These are phyloP conservation scores for Cryphonectria radicalis DNA, from an alignment of 2,329 filamentous ascomycete species.

Conservation along the genomic window DNA sequence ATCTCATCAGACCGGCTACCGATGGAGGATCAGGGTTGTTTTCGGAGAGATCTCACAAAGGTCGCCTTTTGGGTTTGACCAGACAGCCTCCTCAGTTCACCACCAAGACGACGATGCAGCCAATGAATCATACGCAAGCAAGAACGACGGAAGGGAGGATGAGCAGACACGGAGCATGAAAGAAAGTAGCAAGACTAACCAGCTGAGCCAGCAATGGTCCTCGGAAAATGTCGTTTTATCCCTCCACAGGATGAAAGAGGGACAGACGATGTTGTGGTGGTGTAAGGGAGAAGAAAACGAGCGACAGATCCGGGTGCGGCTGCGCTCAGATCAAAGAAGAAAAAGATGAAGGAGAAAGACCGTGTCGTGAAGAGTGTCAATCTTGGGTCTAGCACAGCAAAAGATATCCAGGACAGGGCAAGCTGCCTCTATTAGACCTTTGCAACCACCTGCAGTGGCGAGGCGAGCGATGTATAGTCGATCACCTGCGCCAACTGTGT, in stretches of 20 bases:
- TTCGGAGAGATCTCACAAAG: background rate
- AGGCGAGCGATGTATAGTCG: slow-evolving; percentile 17
- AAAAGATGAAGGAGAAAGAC: background rate
- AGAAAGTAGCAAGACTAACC: background rate
- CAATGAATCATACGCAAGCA: background rate
- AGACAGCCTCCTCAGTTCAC: background rate
- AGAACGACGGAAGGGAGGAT: background rate
- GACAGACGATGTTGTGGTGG: background rate
- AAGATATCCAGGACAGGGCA: background rate
- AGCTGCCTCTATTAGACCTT: slow-evolving; percentile 15
- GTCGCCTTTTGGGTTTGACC: background rate
- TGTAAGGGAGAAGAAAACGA: background rate
- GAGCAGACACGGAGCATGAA: background rate
- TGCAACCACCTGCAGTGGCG: background rate
- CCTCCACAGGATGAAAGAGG: background rate
- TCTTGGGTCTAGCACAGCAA: background rate
- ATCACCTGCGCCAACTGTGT: slow-evolving; percentile 14
- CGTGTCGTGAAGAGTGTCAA: background rate
- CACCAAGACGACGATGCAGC: background rate
- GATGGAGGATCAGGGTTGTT: background rate
- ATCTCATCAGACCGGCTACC: background rate
- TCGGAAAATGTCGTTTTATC: background rate
- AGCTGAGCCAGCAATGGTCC: background rate
- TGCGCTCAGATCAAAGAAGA: slow-evolving; percentile 11
- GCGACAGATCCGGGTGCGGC: background rate